Evolutionary conservation across 2,329 filamentous ascomycete species (phyloP).

Genomic region (Aureobasidium sp.): DNA sequence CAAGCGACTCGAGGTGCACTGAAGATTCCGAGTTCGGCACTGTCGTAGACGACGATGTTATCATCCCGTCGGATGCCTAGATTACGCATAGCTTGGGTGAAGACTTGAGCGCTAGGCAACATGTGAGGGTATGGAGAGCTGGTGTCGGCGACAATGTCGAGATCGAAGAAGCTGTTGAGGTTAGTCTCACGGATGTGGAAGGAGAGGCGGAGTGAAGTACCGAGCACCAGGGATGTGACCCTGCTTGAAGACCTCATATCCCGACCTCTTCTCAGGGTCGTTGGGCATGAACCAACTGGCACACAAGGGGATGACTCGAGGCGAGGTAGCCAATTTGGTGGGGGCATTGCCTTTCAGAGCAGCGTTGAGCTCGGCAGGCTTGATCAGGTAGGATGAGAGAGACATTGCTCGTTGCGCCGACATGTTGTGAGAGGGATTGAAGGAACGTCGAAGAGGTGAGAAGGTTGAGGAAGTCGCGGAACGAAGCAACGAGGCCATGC

Average conservation of each 20-base stretch:
- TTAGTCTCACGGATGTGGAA: neutral
- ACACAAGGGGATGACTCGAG: slow-evolving; percentile 80
- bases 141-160: slow-evolving; percentile 84
- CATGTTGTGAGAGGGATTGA: neutral
- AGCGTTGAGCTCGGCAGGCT: slow-evolving; percentile 70
- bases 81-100: slow-evolving; percentile 80
- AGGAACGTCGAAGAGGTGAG: neutral
- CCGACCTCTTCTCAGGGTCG: slow-evolving; percentile 63
- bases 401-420: slow-evolving; percentile 16
- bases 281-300: slow-evolving; percentile 96
- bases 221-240: slow-evolving; percentile 80
- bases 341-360: slow-evolving; percentile 76
- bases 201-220: neutral
- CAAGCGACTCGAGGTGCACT: slow-evolving; percentile 88
- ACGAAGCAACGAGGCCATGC: slow-evolving; percentile 2
- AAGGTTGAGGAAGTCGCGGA: neutral
- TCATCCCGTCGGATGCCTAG: slow-evolving; percentile 84
- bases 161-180: slow-evolving; percentile 67
- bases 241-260: slow-evolving; percentile 70
- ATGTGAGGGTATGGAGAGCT: slow-evolving; percentile 91
- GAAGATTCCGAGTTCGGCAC: slow-evolving; percentile 84
- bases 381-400: slow-evolving; percentile 78
- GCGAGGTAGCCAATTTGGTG: slow-evolving; percentile 69
- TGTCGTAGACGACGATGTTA: slow-evolving; percentile 88
- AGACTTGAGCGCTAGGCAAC: slow-evolving; percentile 73